Evolutionary conservation across 495 filamentous ascomycete species (phyloP).

Genomic region (Amorphotheca resinae): DNA sequence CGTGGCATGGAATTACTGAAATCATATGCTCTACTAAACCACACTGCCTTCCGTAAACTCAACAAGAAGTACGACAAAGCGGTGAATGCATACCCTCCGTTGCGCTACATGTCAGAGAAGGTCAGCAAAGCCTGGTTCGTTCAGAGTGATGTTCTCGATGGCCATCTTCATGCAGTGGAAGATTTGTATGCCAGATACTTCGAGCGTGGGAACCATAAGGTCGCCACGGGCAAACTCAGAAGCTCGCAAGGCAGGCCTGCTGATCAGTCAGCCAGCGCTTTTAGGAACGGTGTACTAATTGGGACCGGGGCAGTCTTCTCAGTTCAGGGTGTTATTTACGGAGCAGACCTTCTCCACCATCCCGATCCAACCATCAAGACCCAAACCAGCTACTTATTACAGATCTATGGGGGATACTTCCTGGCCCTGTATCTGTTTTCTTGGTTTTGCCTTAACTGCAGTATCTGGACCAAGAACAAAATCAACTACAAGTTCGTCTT

Average conservation of each 20-base stretch:
- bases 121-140: constrained; percentile 88
- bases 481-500: constrained; percentile 97
- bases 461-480: constrained; percentile 66
- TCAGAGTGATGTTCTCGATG: constrained; percentile 67
- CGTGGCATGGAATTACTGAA: constrained; percentile 83
- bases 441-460: constrained; percentile 67
- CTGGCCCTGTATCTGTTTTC: constrained; percentile 59
- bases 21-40: constrained; percentile 76
- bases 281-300: constrained; percentile 68
- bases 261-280: constrained; percentile 61
- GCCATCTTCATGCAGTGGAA: constrained; percentile 63
- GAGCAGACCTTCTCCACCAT: constrained; percentile 35
- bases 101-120: constrained; percentile 82
- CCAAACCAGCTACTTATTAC: constrained; percentile 61
- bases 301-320: constrained; percentile 62
- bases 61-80: constrained; percentile 98
- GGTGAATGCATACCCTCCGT: constrained; percentile 59
- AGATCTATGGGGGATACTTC: constrained; percentile 83
- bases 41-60: constrained; percentile 90
- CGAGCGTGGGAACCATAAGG: constrained; percentile 78
- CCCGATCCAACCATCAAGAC: constrained; percentile 32
- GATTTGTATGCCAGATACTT: constrained; percentile 91
- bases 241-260: constrained; percentile 47
- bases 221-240: constrained; percentile 75
- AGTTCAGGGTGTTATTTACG: constrained; percentile 62